Evolutionary conservation across 2,329 filamentous ascomycete genomes (phyloP), one percentile per base, ranked within the genome.

Genomic region (Pyrenochaeta sp.): DNA sequence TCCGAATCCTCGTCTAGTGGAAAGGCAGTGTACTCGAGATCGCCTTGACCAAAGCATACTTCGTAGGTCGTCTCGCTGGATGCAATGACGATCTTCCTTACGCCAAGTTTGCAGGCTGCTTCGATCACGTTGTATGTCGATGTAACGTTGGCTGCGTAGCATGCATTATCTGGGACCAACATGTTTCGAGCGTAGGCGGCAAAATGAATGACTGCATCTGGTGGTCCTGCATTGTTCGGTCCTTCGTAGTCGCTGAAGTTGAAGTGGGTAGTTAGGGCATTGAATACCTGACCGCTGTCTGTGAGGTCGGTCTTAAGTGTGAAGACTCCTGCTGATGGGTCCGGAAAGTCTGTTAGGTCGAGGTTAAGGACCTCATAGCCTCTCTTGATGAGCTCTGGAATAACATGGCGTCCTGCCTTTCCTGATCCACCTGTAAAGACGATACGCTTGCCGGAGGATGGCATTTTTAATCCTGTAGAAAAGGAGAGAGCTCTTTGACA

Each of bases 61-160:
- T 86, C 86, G 65, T 89, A 89, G 0, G 83, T 85, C 0, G 85
- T 87, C 65, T 88, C 85, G 22, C 81, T 84, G 56, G 80, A 84
- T 1, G 87, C 87, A 47, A 88, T 82, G 66, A 89, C 80, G 65
- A 89, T 84, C 67, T 89, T 89, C 63, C 81, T 82, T 6, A 89
- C 84, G 12, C 85, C 85, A 0, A 89, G 77, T 61, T 88, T 88
- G 67, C 81, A 86, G 0, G 86, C 86, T 0, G 86, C 85, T 73
- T 89, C 87, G 60, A 89, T 82, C 25, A 89, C 81, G 65, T 89
- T 89, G 74, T 88, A 88, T 0, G 84, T 86, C 9, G 82, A 79
- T 0, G 79, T 77, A 0, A 84, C 81, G 65, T 89, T 90, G 27
- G 77, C 81, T 19, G 79, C 78, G 73, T 86, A 89, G 50, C 81